These are phyloP conservation scores for Allomyces macrogynus DNA, from an alignment of 192 early-diverging fungal species.

Conservation along the genomic window DNA sequence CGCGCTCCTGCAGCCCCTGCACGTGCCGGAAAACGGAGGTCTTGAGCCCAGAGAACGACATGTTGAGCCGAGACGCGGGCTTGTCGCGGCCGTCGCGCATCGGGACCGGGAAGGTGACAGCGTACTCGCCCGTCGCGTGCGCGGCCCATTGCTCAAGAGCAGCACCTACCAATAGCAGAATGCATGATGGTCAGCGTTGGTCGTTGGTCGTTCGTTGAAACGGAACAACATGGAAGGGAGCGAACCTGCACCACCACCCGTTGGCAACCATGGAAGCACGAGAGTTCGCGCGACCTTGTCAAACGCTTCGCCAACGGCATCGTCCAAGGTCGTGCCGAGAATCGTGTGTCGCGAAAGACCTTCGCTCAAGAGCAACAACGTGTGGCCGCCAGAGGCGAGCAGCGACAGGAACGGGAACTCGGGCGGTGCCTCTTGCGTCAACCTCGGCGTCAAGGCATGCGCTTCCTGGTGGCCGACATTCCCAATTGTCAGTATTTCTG, in stretches of 20 bases:
- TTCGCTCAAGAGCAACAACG: slow-evolving; percentile 33
- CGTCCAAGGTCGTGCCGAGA: slow-evolving; percentile 47
- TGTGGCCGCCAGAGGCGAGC: slow-evolving; percentile 60
- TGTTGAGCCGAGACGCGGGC: slow-evolving; percentile 24
- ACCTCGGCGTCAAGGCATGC: slow-evolving; percentile 53
- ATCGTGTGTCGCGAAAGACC: slow-evolving; percentile 34
- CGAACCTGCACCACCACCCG: slow-evolving; percentile 38
- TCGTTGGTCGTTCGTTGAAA: no score
- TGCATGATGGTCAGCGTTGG: no score
- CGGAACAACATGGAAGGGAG: no score
- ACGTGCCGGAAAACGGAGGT: slow-evolving; percentile 35
- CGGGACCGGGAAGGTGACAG: slow-evolving; percentile 25
- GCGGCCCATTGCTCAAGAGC: slow-evolving; percentile 42
- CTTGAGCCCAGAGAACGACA: slow-evolving; percentile 61
- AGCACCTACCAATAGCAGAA: slow-evolving; percentile 19
- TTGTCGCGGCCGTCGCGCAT: slow-evolving; percentile 27
- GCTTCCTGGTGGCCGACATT: slow-evolving; percentile 28
- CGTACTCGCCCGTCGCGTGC: slow-evolving; percentile 16
- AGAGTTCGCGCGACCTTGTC: slow-evolving; percentile 56
- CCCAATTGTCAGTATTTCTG: not conserved
- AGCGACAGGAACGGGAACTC: slow-evolving; percentile 48
- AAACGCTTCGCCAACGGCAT: slow-evolving; percentile 58
- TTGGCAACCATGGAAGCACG: slow-evolving; percentile 32
- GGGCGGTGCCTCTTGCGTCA: slow-evolving; percentile 6
- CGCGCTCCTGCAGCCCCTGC: slow-evolving; percentile 7